Evolutionary conservation across 768 basidiomycete genomes (phyloP).

Genomic region (Mycena kentingensis): DNA sequence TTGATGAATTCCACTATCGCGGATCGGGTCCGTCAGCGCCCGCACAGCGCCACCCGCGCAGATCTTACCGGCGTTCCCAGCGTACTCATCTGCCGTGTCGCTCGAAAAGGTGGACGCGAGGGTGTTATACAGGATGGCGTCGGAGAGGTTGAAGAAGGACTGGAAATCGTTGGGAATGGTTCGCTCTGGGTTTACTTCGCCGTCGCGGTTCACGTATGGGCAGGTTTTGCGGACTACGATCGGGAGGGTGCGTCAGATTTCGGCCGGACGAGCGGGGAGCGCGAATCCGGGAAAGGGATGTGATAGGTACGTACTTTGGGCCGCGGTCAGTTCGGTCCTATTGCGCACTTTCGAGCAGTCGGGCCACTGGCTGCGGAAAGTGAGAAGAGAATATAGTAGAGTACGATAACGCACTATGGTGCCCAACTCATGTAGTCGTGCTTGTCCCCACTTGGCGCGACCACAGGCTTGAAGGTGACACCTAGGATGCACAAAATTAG

Average conservation of each 20-base stretch:
- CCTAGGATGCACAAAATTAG: constrained; percentile 32
- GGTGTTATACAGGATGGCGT: constrained; percentile 62
- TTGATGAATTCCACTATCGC: constrained; percentile 45
- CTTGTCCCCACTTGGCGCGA: constrained; percentile 54
- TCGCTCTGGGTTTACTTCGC: constrained; percentile 65
- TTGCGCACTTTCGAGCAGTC: constrained; percentile 61
- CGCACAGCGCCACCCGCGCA: background rate
- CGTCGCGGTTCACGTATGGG: constrained; percentile 57
- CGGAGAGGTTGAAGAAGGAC: constrained; percentile 56
- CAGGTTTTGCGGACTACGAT: constrained; percentile 57
- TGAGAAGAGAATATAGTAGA: background rate
- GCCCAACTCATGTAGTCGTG: constrained; percentile 74
- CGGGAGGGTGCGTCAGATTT: background rate
- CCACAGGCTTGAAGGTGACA: constrained; percentile 49
- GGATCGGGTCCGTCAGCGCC: background rate
- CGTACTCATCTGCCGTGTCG: constrained; percentile 38
- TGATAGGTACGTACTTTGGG: constrained; percentile 50
- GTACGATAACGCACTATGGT: constrained; percentile 57
- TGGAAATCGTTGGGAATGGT: constrained; percentile 56
- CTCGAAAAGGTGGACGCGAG: constrained; percentile 54
- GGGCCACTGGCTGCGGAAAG: constrained; percentile 54
- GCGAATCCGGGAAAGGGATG: no score
- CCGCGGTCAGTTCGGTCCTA: constrained; percentile 52
- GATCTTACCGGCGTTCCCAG: constrained; percentile 41
- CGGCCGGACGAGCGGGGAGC: background rate